Conservation (phyloP, 2,329 filamentous ascomycete genomes). For the Neocatenulostroma microsporum region DNA sequence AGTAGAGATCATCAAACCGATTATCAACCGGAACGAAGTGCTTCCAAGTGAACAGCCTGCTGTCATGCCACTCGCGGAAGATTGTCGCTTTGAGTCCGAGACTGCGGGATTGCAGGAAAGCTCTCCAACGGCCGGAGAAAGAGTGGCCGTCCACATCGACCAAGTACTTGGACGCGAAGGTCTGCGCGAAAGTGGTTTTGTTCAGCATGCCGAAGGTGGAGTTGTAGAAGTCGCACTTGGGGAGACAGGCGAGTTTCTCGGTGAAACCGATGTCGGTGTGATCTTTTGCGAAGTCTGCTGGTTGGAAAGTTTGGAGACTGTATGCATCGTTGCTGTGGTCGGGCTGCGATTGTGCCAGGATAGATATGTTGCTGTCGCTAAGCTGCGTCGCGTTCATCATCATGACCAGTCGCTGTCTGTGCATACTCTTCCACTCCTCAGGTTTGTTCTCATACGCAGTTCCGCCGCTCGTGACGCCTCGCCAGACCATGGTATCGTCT, state of each 20-base stretch:
- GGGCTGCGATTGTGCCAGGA: slow-evolving; percentile 39
- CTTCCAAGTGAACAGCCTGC: slow-evolving; percentile 64
- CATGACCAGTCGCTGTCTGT: slow-evolving; percentile 63
- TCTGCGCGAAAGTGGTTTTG: slow-evolving; percentile 45
- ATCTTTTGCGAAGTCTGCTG: slow-evolving; percentile 26
- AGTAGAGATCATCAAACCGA: slow-evolving; percentile 65
- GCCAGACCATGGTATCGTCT: slow-evolving; percentile 62
- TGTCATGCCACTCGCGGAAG: slow-evolving; percentile 73
- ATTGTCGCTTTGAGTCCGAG: slow-evolving; percentile 64
- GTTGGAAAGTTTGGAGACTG: slow-evolving; percentile 29
- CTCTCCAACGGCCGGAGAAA: slow-evolving; percentile 58
- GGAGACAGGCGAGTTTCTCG: slow-evolving; percentile 46
- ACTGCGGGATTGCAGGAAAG: slow-evolving; percentile 57
- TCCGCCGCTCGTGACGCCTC: slow-evolving; percentile 57
- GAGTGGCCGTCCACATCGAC: slow-evolving; percentile 63
- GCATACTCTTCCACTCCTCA: slow-evolving; percentile 62
- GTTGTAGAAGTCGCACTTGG: slow-evolving; percentile 47
- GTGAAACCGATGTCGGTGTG: slow-evolving; percentile 36
- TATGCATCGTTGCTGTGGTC: slow-evolving; percentile 41
- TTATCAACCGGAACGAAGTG: slow-evolving; percentile 75
- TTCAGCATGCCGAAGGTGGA: slow-evolving; percentile 44
- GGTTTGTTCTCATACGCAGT: slow-evolving; percentile 40
- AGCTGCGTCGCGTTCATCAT: slow-evolving; percentile 44
- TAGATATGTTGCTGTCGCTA: slow-evolving; percentile 41
- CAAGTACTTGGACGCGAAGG: slow-evolving; percentile 62